Evolutionary conservation across 2,329 filamentous ascomycete species (phyloP).

Genomic region (Magnaporthiopsis incrustans): DNA sequence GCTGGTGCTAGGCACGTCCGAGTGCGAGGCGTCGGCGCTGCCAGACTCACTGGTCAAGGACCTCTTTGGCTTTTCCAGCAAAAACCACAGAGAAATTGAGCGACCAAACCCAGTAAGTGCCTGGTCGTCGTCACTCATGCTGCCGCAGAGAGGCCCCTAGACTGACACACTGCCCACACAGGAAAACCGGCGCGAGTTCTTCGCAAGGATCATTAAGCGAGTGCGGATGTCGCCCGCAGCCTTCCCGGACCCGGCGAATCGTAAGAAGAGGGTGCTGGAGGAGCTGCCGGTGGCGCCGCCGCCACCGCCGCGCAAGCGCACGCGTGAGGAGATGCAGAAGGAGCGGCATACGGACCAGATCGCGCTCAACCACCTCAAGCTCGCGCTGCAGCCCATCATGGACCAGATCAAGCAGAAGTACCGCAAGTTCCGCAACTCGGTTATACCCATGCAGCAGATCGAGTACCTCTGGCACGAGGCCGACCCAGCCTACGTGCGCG

Average conservation of each 20-base stretch:
- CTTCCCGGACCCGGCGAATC: slow-evolving; percentile 78
- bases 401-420: slow-evolving; percentile 87
- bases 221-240: slow-evolving; percentile 72
- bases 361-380: slow-evolving; percentile 78
- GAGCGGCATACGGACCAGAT: slow-evolving; percentile 78
- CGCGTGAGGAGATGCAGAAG: slow-evolving; percentile 71
- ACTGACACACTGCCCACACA: slow-evolving; percentile 24
- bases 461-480: slow-evolving; percentile 78
- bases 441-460: slow-evolving; percentile 66
- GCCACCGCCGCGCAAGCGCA: slow-evolving; percentile 57
- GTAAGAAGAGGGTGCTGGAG: slow-evolving; percentile 80
- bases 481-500: slow-evolving; percentile 61
- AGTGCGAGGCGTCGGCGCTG: slow-evolving; percentile 56
- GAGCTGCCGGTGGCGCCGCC: slow-evolving; percentile 67
- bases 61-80: slow-evolving; percentile 78
- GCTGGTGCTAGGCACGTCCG: slow-evolving; percentile 77
- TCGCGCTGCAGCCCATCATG: slow-evolving; percentile 89
- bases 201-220: slow-evolving; percentile 64
- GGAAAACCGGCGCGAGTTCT: slow-evolving; percentile 69
- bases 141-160: slow-evolving; percentile 17
- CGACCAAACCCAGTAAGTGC: slow-evolving; percentile 56
- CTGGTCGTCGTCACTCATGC: slow-evolving; percentile 6
- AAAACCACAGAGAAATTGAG: slow-evolving; percentile 64
- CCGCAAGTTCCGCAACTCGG: slow-evolving; percentile 75
- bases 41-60: slow-evolving; percentile 59